Conservation (phyloP, 495 filamentous ascomycete genomes). For the Collariella sp. region DNA sequence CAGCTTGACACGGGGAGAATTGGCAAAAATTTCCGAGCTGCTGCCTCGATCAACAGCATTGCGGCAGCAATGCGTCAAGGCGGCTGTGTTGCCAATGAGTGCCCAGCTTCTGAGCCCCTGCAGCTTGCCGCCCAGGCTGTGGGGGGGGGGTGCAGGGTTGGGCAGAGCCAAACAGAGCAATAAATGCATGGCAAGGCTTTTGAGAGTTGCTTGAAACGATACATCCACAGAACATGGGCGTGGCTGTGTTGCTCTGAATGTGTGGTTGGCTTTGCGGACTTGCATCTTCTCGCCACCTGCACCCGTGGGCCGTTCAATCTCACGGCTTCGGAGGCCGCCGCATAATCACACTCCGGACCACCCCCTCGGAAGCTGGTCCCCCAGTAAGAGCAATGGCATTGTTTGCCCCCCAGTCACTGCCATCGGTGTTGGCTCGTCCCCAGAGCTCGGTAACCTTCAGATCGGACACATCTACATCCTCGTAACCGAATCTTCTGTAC, state of each 20-base stretch:
- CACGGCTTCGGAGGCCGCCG: conserved; percentile 11
- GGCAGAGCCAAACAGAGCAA: too few species aligned
- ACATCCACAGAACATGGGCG: background rate
- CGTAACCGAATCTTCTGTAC: conserved; percentile 21
- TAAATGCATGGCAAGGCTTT: too few species aligned
- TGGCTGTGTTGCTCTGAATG: too few species aligned
- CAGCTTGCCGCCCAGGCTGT: background rate
- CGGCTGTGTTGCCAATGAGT: background rate
- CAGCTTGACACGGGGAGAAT: too few species aligned
- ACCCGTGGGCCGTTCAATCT: background rate
- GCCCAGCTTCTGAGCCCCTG: background rate
- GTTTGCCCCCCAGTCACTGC: conserved; percentile 21
- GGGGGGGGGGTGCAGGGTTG: too few species aligned
- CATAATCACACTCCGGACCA: conserved; percentile 22
- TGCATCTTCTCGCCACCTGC: too few species aligned
- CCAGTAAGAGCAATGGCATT: conserved; percentile 16
- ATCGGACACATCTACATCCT: conserved; percentile 19
- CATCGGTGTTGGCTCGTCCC: conserved; percentile 11
- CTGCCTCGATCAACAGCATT: background rate
- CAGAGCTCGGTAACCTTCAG: conserved; percentile 18
- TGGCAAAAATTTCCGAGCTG: too few species aligned
- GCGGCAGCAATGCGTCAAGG: background rate
- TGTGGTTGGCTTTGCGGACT: too few species aligned
- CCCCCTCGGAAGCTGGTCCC: conserved; percentile 17
- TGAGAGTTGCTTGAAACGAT: background rate